These are phyloP conservation scores for Pseudocercospora cruenta DNA, from an alignment of 2,329 filamentous ascomycete genomes.

Conservation along the genomic window DNA sequence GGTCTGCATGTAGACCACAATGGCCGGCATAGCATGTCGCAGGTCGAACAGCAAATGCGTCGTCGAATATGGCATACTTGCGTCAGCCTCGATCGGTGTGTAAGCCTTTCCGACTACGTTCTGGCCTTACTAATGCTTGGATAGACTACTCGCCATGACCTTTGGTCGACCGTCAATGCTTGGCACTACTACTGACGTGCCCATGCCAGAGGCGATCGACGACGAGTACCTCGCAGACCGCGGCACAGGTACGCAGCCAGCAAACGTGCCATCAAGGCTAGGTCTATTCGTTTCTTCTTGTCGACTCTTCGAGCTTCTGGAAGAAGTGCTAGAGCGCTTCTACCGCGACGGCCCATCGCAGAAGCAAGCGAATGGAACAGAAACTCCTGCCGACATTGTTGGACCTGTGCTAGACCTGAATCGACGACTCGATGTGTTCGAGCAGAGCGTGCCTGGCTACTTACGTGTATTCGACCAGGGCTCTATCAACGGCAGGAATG, in stretches of 20 bases:
- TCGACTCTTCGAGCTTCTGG: slow-evolving; percentile 30
- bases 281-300: slow-evolving; percentile 35
- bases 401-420: slow-evolving; percentile 30
- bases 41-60: slow-evolving; percentile 70
- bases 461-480: slow-evolving; percentile 20
- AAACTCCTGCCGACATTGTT: slow-evolving; percentile 24
- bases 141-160: slow-evolving; percentile 54
- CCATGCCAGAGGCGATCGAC: slow-evolving; percentile 43
- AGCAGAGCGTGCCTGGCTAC: slow-evolving; percentile 27
- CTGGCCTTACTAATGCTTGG: background rate
- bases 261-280: slow-evolving; percentile 36
- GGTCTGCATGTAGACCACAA: slow-evolving; percentile 66
- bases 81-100: slow-evolving; percentile 52
- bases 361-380: slow-evolving; percentile 13
- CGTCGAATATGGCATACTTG: slow-evolving; percentile 60
- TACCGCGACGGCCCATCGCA: slow-evolving; percentile 25
- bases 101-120: slow-evolving; percentile 19
- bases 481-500: slow-evolving; percentile 7
- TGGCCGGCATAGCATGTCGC: slow-evolving; percentile 54
- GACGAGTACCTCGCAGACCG: slow-evolving; percentile 59
- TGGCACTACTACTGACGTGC: slow-evolving; percentile 30
- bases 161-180: slow-evolving; percentile 38
- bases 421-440: slow-evolving; percentile 29
- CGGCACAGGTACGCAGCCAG: slow-evolving; percentile 44
- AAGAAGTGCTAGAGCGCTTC: slow-evolving; percentile 32